Conservation (phyloP, 2,329 filamentous ascomycete genomes). For the Parastagonospora nodorum region DNA sequence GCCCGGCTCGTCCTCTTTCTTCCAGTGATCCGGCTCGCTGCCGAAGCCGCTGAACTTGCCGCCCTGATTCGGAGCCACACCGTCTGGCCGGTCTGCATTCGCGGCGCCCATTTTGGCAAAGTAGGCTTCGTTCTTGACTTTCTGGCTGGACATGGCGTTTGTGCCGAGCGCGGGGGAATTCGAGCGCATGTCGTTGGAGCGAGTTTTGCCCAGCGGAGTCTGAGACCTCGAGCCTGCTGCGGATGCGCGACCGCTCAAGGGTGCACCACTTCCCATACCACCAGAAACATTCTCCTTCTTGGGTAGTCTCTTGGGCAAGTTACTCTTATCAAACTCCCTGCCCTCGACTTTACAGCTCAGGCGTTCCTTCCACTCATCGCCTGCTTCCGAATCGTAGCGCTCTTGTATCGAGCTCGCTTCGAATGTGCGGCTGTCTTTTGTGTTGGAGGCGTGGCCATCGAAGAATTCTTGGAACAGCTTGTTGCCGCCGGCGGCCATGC, state of each 20-base stretch:
- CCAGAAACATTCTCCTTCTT: constrained; percentile 39
- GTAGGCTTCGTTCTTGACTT: constrained; percentile 79
- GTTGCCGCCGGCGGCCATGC: constrained; percentile 93
- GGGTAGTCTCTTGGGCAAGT: constrained; percentile 57
- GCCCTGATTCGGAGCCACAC: constrained; percentile 83
- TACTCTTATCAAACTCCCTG: constrained; percentile 77
- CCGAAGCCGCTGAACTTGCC: constrained; percentile 94
- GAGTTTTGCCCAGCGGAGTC: constrained; percentile 46
- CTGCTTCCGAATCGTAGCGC: constrained; percentile 84
- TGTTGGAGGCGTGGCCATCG: constrained; percentile 60
- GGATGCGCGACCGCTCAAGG: constrained; percentile 41
- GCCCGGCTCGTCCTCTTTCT: constrained; percentile 46
- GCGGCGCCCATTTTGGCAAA: constrained; percentile 84
- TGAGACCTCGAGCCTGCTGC: constrained; percentile 44
- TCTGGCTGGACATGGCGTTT: constrained; percentile 50
- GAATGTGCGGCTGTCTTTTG: constrained; percentile 61
- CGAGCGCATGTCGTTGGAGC: constrained; percentile 42
- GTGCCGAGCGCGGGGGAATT: constrained; percentile 47
- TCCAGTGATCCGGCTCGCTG: constrained; percentile 67
- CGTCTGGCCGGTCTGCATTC: constrained; percentile 76
- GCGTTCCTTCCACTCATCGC: constrained; percentile 94
- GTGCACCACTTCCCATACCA: constrained; percentile 26
- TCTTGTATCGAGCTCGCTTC: constrained; percentile 90
- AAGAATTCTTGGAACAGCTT: constrained; percentile 87
- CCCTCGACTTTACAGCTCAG: constrained; percentile 87